These are phyloP conservation scores for Krasilnikovozyma curviuscula DNA, from an alignment of 768 basidiomycete genomes.

Conservation along the genomic window DNA sequence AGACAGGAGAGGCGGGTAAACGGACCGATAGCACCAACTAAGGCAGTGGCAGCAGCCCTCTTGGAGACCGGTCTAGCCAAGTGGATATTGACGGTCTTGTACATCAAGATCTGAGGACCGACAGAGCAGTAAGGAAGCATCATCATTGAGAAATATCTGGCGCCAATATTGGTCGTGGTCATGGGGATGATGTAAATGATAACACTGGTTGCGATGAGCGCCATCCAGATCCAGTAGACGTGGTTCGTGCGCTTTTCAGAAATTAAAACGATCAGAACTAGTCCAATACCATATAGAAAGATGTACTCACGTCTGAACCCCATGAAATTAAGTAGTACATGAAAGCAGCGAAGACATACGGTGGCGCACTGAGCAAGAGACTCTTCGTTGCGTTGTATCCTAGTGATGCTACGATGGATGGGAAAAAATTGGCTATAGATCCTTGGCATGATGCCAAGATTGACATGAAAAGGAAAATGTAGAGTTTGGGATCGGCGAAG, in stretches of 20 bases:
- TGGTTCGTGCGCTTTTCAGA: constrained; percentile 9
- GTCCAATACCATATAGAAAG: background rate
- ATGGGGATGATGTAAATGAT: constrained; percentile 19
- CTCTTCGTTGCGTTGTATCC: constrained; percentile 19
- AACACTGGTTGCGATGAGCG: background rate
- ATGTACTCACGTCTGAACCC: constrained; percentile 12
- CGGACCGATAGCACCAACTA: constrained; percentile 22
- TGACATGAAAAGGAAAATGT: background rate
- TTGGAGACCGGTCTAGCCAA: constrained; percentile 20
- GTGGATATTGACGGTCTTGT: constrained; percentile 21
- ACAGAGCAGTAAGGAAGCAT: constrained; percentile 17
- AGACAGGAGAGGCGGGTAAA: no score
- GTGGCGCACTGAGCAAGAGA: constrained; percentile 18
- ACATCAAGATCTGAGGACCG: constrained; percentile 20
- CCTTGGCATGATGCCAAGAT: background rate
- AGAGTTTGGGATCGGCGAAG: constrained; percentile 11
- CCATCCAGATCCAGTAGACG: constrained; percentile 12
- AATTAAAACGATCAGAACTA: background rate
- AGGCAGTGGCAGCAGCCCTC: constrained; percentile 20
- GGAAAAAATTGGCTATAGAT: constrained; percentile 4
- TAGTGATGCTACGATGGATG: constrained; percentile 16
- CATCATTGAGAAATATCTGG: constrained; percentile 19
- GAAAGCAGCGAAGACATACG: constrained; percentile 16
- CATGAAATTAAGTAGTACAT: constrained; percentile 14
- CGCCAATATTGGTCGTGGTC: constrained; percentile 15